Percentiles rank a stretch among this genome's conserved stretches.
phyloP scores from a whole-genome alignment of 2,329 filamentous ascomycete genomes.

The Rhynchosporium secalis region DNA sequence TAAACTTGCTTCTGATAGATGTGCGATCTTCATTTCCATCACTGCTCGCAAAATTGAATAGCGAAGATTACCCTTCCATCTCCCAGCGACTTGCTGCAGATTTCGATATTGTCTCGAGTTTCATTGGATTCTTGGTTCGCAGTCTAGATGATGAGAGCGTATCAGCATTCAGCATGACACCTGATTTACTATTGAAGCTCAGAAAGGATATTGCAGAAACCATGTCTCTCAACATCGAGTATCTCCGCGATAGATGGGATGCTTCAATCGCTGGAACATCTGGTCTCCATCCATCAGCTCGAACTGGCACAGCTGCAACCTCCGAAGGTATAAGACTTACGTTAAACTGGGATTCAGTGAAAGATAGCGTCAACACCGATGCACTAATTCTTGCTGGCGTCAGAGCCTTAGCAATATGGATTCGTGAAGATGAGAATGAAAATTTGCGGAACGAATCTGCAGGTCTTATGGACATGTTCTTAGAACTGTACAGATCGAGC shows the following conservation, averaged over 20 bases:
- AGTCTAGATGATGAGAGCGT: constrained; percentile 50
- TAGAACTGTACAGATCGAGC: constrained; percentile 56
- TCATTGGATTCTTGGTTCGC: constrained; percentile 57
- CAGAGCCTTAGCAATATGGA: constrained; percentile 61
- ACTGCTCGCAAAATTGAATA: constrained; percentile 59
- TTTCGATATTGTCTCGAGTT: constrained; percentile 61
- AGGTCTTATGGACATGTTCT: constrained; percentile 62
- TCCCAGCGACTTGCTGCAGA: constrained; percentile 58
- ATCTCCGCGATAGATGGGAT: constrained; percentile 70
- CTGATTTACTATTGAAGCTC: constrained; percentile 61
- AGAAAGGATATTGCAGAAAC: constrained; percentile 62
- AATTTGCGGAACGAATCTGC: constrained; percentile 49
- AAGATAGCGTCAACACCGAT: constrained; percentile 51
- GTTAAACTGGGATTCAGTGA: constrained; percentile 58
- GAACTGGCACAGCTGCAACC: constrained; percentile 47
- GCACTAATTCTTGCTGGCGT: constrained; percentile 60
- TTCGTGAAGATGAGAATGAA: constrained; percentile 68
- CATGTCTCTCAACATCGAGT: constrained; percentile 62
- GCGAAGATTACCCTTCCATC: constrained; percentile 49
- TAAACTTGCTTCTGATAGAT: constrained; percentile 67
- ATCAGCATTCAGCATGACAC: constrained; percentile 49
- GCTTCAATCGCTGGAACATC: constrained; percentile 61
- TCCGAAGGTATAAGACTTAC: constrained; percentile 48
- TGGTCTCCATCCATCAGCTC: constrained; percentile 60
- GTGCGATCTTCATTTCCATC: constrained; percentile 62